phyloP scores from a whole-genome alignment of 1,139 yeast species.

The Arxiozyma slooffiae region DNA sequence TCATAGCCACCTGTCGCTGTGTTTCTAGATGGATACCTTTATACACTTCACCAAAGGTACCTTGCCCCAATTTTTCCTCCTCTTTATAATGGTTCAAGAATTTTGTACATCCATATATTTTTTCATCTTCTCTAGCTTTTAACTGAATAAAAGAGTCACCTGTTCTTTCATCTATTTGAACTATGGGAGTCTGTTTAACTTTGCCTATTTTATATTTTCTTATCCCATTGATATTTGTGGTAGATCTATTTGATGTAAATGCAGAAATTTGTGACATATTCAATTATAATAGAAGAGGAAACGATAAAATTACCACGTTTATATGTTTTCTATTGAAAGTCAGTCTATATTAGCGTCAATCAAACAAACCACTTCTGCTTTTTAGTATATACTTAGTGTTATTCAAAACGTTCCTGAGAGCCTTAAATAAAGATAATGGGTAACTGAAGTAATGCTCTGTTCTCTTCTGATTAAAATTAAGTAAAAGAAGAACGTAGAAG shows the following conservation, averaged over 20 bases:
- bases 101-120: constrained; percentile 28
- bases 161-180: constrained; percentile 21
- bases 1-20: constrained; percentile 65
- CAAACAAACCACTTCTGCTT: neutral
- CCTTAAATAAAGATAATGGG: neutral
- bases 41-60: constrained; percentile 83
- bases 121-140: constrained; percentile 20
- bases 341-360: neutral
- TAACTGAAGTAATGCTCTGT: neutral
- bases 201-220: constrained; percentile 29
- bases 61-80: constrained; percentile 73
- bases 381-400: too few relatives aligned
- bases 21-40: constrained; percentile 50
- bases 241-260: neutral
- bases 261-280: neutral
- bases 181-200: constrained; percentile 28
- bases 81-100: constrained; percentile 40
- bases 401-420: neutral
- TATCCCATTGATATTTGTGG: neutral
- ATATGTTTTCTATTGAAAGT: neutral
- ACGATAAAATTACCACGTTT: neutral
- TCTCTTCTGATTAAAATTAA: too few relatives aligned
- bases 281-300: neutral
- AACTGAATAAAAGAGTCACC: constrained; percentile 24
- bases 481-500: neutral